Evolutionary conservation across 2,329 filamentous ascomycete species (phyloP).

Genomic region (Fusarium subglutinans): DNA sequence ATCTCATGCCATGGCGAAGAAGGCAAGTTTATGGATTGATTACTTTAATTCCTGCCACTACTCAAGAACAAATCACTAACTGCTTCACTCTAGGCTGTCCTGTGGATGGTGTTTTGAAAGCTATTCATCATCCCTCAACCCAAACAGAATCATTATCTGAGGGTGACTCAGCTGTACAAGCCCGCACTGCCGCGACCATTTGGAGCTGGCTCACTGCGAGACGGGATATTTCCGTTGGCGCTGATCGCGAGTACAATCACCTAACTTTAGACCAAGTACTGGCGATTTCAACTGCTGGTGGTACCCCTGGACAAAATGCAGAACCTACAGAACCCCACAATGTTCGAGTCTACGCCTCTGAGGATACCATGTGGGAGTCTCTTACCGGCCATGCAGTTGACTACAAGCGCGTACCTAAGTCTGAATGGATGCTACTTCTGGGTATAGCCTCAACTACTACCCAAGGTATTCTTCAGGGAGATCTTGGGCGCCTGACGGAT

Average conservation of each 20-base stretch:
- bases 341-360: slow-evolving; percentile 58
- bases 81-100: slow-evolving; percentile 42
- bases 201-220: slow-evolving; percentile 50
- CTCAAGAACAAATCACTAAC: slow-evolving; percentile 13
- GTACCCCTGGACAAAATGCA: slow-evolving; percentile 12
- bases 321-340: background rate
- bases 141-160: slow-evolving; percentile 23
- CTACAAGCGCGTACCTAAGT: slow-evolving; percentile 64
- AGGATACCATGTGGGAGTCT: slow-evolving; percentile 67
- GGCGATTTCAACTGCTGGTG: slow-evolving; percentile 19
- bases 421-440: slow-evolving; percentile 67
- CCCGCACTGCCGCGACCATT: slow-evolving; percentile 45
- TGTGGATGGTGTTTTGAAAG: slow-evolving; percentile 45
- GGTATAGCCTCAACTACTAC: slow-evolving; percentile 65
- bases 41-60: background rate
- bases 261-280: slow-evolving; percentile 52
- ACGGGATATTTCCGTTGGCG: slow-evolving; percentile 50
- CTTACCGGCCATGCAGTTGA: slow-evolving; percentile 68
- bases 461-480: slow-evolving; percentile 68
- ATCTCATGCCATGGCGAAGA: slow-evolving; percentile 52
- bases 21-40: slow-evolving; percentile 43
- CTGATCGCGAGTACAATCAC: slow-evolving; percentile 45
- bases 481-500: slow-evolving; percentile 64
- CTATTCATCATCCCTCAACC: slow-evolving; percentile 43
- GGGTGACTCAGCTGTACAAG: slow-evolving; percentile 27